A percentile compares a stretch with the other conserved stretches of the same genome.
Evolutionary conservation across 495 filamentous ascomycete genomes (phyloP).

Genomic region (Hypoxylon intermedium): DNA sequence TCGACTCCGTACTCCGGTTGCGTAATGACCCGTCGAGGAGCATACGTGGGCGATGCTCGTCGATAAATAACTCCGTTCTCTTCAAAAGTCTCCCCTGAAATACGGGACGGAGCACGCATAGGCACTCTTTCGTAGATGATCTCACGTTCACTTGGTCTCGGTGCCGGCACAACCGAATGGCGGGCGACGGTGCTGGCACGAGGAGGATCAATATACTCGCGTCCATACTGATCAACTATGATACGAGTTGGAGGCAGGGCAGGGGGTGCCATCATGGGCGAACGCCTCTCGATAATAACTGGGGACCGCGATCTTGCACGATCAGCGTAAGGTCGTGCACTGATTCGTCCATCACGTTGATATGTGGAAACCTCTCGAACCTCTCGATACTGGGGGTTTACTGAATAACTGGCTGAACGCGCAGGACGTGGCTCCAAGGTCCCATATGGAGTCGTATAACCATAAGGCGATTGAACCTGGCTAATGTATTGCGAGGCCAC

Average conservation of each 20-base stretch:
- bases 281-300: slow-evolving; percentile 56
- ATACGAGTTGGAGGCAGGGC: slow-evolving; percentile 64
- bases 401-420: slow-evolving; percentile 67
- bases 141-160: slow-evolving; percentile 51
- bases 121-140: slow-evolving; percentile 56
- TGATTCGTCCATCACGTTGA: slow-evolving; percentile 47
- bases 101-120: slow-evolving; percentile 60
- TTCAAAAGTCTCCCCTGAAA: slow-evolving; percentile 55
- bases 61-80: slow-evolving; percentile 57
- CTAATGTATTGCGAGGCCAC: slow-evolving; percentile 53
- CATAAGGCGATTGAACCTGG: slow-evolving; percentile 57
- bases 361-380: slow-evolving; percentile 51
- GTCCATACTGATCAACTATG: slow-evolving; percentile 73
- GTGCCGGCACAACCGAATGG: slow-evolving; percentile 52
- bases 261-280: slow-evolving; percentile 63
- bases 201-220: slow-evolving; percentile 70
- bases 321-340: slow-evolving; percentile 54
- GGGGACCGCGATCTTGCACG: slow-evolving; percentile 67
- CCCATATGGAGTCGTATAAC: slow-evolving; percentile 54
- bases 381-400: slow-evolving; percentile 69
- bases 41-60: slow-evolving; percentile 47
- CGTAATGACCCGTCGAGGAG: slow-evolving; percentile 58
- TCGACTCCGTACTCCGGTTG: slow-evolving; percentile 60
- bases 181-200: slow-evolving; percentile 52
- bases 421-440: slow-evolving; percentile 54